Evolutionary conservation across 495 filamentous ascomycete genomes (phyloP), one percentile per base, ranked within the genome.

Genomic region (Talaromyces proteolyticus): DNA sequence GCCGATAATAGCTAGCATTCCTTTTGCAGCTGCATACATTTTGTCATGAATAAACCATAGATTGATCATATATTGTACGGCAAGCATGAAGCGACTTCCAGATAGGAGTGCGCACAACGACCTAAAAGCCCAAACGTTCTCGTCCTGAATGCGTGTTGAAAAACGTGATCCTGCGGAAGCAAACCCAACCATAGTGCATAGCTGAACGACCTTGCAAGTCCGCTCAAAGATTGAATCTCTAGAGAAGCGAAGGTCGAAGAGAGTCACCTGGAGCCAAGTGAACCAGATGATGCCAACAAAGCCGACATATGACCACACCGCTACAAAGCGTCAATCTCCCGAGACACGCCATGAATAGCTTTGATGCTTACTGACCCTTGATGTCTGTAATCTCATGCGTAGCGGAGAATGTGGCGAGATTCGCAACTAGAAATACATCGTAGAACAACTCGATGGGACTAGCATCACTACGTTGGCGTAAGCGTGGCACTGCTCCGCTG

Each of bases 201-300:
- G 72, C 56, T 86, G 82, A 21, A 81, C 48, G 6, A 74, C 74
- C 59, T 87, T 87, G 62, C 78, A 83, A 18, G 72, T 55, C 23
- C 85, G 72, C 50, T 85, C 81, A 57, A 82, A 84, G 50, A 87
- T 67, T n/a, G 73, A 80, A 58, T 89, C 85, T 47, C 74, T 64
- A 11, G 76, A 77, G 64, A 88, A 88, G 1, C 85, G 81, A 25
- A 88, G 75, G 56, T 89, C 85, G 61, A 80, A 81, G 18, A 88
- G 70, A 11, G 77, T 78, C 22, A 82, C 79, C 62, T 86, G 80
- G 23, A 84, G 68, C 85, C 85, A 89, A 29, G 83, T 86, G 47
- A 82, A 80, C 85, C 85, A 89, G 11, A 89, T 73, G 40, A 88
- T 70, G 29, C 72, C 71, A 47, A 86, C 81, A 57, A 86, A 86